phyloP scores from a whole-genome alignment of 2,329 filamentous ascomycete genomes.

The Xylariales sp. region DNA sequence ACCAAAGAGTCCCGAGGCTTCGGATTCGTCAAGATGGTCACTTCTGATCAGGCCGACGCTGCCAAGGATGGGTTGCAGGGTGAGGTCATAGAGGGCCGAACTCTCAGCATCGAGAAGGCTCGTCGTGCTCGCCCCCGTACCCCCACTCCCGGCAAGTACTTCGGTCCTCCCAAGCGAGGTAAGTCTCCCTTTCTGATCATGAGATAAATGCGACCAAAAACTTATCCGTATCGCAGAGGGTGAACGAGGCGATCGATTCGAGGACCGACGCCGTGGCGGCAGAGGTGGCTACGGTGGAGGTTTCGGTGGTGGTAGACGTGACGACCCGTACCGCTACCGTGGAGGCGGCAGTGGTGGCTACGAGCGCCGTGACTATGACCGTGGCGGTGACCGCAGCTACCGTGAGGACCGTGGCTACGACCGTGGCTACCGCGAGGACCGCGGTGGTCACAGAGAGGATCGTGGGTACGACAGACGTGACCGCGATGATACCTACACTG shows the following conservation, averaged over 20 bases:
- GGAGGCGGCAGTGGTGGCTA: constrained; percentile 36
- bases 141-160: constrained; percentile 97
- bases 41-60: constrained; percentile 89
- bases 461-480: constrained; percentile 44
- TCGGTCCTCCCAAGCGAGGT: constrained; percentile 97
- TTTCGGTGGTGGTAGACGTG: constrained; percentile 45
- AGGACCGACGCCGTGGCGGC: constrained; percentile 52
- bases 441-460: constrained; percentile 29
- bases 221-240: too few relatives aligned
- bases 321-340: constrained; percentile 56
- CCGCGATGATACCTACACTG: constrained; percentile 29
- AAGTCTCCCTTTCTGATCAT: constrained; percentile 34
- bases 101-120: constrained; percentile 97
- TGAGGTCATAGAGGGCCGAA: constrained; percentile 91
- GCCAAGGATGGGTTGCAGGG: constrained; percentile 95
- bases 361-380: constrained; percentile 18
- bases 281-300: constrained; percentile 51
- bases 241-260: constrained; percentile 42
- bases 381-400: constrained; percentile 35
- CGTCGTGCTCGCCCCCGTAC: constrained; percentile 91
- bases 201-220: background rate
- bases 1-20: constrained; percentile 98
- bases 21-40: constrained; percentile 98
- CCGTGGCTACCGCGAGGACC: constrained; percentile 32
- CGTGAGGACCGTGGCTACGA: constrained; percentile 38